Percentiles rank a stretch among this genome's conserved stretches.
phyloP scores from a whole-genome alignment of 331 rosid genomes.

The Quercus tomentella region DNA sequence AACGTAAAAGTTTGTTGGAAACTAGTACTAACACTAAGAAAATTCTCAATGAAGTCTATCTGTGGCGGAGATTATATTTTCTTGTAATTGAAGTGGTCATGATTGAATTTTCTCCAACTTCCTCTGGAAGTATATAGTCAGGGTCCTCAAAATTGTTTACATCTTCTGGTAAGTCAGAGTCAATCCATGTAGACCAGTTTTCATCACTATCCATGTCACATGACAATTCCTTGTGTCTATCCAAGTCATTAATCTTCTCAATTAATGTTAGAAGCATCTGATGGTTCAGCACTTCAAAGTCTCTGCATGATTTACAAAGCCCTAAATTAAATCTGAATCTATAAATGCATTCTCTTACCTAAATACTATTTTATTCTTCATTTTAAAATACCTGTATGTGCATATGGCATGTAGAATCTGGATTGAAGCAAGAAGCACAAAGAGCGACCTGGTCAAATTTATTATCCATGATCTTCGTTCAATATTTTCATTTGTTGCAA shows the following conservation, averaged over 20 bases:
- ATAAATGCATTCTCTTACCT: not conserved
- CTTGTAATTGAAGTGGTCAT: constrained; percentile 21
- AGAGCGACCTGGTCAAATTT: constrained; percentile 35
- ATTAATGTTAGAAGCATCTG: constrained; percentile 41
- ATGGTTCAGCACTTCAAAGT: constrained; percentile 60
- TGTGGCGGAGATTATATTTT: constrained; percentile 45
- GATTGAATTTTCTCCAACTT: constrained; percentile 47
- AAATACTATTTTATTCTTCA: not conserved
- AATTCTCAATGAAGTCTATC: constrained; percentile 14
- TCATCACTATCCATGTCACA: constrained; percentile 29
- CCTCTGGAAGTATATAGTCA: constrained; percentile 41
- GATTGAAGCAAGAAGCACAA: constrained; percentile 35
- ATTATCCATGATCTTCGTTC: constrained; percentile 53
- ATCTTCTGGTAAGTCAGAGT: constrained; percentile 53
- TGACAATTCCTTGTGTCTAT: constrained; percentile 21
- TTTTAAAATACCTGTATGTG: constrained; percentile 50
- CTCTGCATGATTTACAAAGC: constrained; percentile 34
- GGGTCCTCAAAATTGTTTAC: constrained; percentile 54
- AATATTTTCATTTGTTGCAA: constrained; percentile 17
- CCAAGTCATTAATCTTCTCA: constrained; percentile 43
- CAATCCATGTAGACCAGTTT: constrained; percentile 56
- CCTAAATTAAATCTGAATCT: not conserved
- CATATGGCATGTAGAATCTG: constrained; percentile 54
- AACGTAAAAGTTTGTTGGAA: not conserved
- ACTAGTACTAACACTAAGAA: not conserved